Evolutionary conservation across 768 basidiomycete species (phyloP).

Genomic region (Xerocomellus chrysenteron): DNA sequence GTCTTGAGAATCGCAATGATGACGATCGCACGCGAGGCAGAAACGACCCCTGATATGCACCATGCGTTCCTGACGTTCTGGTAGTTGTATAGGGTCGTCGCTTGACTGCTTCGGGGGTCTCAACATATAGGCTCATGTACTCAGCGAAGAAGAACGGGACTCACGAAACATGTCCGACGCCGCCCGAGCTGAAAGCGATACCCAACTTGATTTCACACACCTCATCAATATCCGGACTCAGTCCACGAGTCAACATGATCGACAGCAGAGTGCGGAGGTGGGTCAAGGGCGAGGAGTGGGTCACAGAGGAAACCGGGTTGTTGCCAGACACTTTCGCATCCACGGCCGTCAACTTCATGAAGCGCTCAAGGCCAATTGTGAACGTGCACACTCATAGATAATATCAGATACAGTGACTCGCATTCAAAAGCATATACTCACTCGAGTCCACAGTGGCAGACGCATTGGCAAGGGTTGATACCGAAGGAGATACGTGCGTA

Average conservation of each 20-base stretch:
- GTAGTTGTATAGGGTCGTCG: conserved; percentile 43
- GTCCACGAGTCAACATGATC: conserved; percentile 62
- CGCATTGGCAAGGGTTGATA: conserved; percentile 24
- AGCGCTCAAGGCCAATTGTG: conserved; percentile 49
- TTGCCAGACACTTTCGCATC: conserved; percentile 54
- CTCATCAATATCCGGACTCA: conserved; percentile 69
- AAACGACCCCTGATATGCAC: conserved; percentile 69
- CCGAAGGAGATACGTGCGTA: conserved; percentile 21
- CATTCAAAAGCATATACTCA: conserved; percentile 15
- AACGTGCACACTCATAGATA: conserved; percentile 45
- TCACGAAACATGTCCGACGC: conserved; percentile 54
- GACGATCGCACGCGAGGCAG: conserved; percentile 67
- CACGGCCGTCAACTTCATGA: conserved; percentile 47
- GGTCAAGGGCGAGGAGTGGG: conserved; percentile 44
- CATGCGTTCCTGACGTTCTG: conserved; percentile 49
- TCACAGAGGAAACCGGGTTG: conserved; percentile 37
- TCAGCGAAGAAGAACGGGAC: conserved; percentile 1
- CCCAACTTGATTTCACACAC: conserved; percentile 62
- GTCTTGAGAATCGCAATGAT: conserved; percentile 68
- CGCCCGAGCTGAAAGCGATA: conserved; percentile 37
- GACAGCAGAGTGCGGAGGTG: conserved; percentile 63
- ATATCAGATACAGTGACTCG: conserved; percentile 25
- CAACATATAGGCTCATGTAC: background rate
- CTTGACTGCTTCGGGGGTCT: conserved; percentile 19
- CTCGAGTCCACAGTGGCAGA: conserved; percentile 22